phyloP scores from a whole-genome alignment of 345 rosid genomes.

The Kernera saxatilis region DNA sequence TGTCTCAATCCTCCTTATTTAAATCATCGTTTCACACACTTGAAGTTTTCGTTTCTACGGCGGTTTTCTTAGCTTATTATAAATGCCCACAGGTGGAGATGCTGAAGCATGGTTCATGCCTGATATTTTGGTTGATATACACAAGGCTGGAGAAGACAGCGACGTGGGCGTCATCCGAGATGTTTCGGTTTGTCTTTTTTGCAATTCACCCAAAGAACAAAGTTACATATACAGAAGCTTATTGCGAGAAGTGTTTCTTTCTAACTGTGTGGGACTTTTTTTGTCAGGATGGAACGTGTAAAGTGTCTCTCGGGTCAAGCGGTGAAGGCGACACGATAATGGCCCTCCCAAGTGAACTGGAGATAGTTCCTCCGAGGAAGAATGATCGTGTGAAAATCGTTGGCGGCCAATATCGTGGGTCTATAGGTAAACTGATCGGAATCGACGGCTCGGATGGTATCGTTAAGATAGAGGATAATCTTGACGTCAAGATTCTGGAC shows the following conservation, averaged over 20 bases:
- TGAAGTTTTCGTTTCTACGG: neutral
- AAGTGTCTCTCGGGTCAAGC: constrained; percentile 53
- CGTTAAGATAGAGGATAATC: constrained; percentile 74
- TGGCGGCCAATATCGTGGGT: constrained; percentile 80
- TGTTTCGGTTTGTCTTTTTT: constrained; percentile 55
- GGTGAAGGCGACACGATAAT: constrained; percentile 56
- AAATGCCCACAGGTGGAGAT: constrained; percentile 59
- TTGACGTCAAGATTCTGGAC: constrained; percentile 87
- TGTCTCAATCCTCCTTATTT: neutral
- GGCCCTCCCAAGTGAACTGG: constrained; percentile 49
- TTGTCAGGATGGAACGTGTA: constrained; percentile 80
- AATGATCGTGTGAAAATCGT: constrained; percentile 77
- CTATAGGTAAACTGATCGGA: constrained; percentile 82
- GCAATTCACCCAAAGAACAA: neutral
- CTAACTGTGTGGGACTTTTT: constrained; percentile 1
- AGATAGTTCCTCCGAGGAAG: constrained; percentile 69
- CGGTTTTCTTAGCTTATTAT: neutral
- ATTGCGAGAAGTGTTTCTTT: neutral
- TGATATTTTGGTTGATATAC: constrained; percentile 75
- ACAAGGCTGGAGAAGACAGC: constrained; percentile 54
- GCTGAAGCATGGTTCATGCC: constrained; percentile 81
- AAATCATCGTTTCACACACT: neutral
- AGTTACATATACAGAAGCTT: neutral
- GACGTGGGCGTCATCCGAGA: constrained; percentile 70
- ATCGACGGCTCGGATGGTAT: constrained; percentile 90